Base-by-base conservation (phyloP, 2,329 filamentous ascomycete genomes). In the Diplocarpon rosae region DNA sequence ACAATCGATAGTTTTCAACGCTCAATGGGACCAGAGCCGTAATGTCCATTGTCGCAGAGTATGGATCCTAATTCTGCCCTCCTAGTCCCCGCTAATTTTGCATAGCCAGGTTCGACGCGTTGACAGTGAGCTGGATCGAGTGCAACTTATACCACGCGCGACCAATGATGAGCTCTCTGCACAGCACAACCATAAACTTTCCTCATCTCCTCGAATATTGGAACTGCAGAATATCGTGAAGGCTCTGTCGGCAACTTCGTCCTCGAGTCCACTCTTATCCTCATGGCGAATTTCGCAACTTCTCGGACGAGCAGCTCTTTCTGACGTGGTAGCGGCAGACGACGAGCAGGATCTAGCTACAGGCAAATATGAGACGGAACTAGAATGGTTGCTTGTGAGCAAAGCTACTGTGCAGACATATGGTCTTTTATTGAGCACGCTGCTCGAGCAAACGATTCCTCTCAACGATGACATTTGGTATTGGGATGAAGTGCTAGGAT, bases 331-430 rank as follows among this genome's bases (percentile, higher is more conserved):
- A 9, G 35, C 33, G 15, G 29, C 27, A 17, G 45, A 48, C 15
- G 59, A 63, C 17, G 62, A 66, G 45, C 59, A 65, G 34, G 57
- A 49, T 53, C 55, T 44, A 49, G 55, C 60, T 10, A 53, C 57
- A 20, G 69, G 58, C 46, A 66, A 69, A 14, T 83, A 85, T 57
- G 81, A 88, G 60, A 72, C 75, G 40, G 85, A 95, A 57, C 73
- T 95, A 39, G 83, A 94, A 63, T 96, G 92, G 92, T 67, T 95
- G 17, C 70, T 95, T 13, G 75, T 93, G 27, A 86, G 84, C 64
- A 98, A 96, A 63, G 89, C 89, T 4, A 85, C 89, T 0, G 78
- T 89, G n/a, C 90, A 95, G 59, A 80, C 83, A 1, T 93, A 95
- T 58, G 90, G 90, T 3, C 68, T 85, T 39, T 73, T 94, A 33